Evolutionary conservation across 2,329 filamentous ascomycete genomes (phyloP).

Genomic region (Scedosporium aurantiacum): DNA sequence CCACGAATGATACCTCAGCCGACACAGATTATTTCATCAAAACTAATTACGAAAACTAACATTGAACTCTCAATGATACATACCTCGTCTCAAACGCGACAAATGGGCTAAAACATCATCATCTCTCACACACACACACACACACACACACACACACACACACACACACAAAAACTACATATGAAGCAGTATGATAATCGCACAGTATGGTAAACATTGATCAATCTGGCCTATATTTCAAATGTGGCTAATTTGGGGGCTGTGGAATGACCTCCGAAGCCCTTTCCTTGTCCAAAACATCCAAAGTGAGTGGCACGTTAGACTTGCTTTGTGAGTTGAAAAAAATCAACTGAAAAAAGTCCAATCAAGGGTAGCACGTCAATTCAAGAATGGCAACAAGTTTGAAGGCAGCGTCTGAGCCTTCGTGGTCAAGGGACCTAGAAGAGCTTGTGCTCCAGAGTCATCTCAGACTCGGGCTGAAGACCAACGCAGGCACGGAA

Average conservation of each 20-base stretch:
- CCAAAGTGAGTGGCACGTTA: neutral
- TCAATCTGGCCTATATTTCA: too few species aligned
- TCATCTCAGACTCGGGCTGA: conserved; percentile 98
- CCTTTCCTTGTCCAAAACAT: too few species aligned
- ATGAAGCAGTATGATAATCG: too few species aligned
- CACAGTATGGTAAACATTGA: too few species aligned
- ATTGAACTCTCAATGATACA: neutral
- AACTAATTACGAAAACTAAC: neutral
- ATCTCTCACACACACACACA: too few species aligned
- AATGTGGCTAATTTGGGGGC: neutral
- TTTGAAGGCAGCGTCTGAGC: neutral
- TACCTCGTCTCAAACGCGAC: neutral
- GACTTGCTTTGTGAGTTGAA: neutral
- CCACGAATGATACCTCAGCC: too few species aligned
- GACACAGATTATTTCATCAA: neutral
- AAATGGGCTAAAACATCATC: too few species aligned
- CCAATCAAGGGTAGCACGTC: neutral
- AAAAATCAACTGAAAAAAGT: neutral
- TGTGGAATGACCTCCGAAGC: too few species aligned
- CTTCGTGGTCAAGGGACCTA: conserved; percentile 24
- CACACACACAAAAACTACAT: too few species aligned
- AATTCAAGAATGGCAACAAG: neutral
- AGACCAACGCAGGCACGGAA: conserved; percentile 96
- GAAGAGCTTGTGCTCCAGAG: conserved; percentile 95
- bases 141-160: too few species aligned